Evolutionary conservation across 441 rosid species (phyloP).

Genomic region (Adansonia grandidieri): DNA sequence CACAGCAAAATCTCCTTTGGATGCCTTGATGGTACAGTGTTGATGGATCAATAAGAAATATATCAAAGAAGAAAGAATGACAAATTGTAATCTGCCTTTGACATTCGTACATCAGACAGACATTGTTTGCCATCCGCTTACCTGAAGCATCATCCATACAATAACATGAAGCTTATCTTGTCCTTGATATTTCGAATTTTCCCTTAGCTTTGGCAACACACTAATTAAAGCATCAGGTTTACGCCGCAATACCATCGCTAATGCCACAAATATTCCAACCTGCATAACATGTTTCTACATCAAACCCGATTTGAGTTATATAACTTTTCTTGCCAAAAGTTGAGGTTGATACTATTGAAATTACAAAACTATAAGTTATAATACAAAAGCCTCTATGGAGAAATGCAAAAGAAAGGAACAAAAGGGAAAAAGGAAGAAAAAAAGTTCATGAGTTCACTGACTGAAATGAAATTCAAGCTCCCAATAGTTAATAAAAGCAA

Average conservation of each 20-base stretch:
- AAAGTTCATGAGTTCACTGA: background rate
- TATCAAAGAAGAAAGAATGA: background rate
- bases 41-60: slow-evolving; percentile 9
- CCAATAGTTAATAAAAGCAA: background rate
- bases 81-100: background rate
- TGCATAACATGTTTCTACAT: slow-evolving; percentile 35
- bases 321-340: background rate
- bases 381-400: background rate
- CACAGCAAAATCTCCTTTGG: slow-evolving; percentile 76
- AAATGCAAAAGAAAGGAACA: background rate
- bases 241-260: slow-evolving; percentile 78
- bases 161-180: slow-evolving; percentile 80
- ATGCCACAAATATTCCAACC: slow-evolving; percentile 86
- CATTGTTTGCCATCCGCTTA: slow-evolving; percentile 26
- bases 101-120: background rate
- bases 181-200: slow-evolving; percentile 73
- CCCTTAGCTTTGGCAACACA: slow-evolving; percentile 62
- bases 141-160: slow-evolving; percentile 88
- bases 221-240: slow-evolving; percentile 79
- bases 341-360: background rate
- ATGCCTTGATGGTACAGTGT: slow-evolving; percentile 49
- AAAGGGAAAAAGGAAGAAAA: background rate
- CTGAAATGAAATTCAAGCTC: background rate
- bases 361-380: background rate
- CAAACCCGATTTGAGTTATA: background rate